Percentiles rank a stretch among this genome's conserved stretches.
Evolutionary conservation across 148 eudicot genomes (phyloP).

Genomic region (Vaccinium darrowii): DNA sequence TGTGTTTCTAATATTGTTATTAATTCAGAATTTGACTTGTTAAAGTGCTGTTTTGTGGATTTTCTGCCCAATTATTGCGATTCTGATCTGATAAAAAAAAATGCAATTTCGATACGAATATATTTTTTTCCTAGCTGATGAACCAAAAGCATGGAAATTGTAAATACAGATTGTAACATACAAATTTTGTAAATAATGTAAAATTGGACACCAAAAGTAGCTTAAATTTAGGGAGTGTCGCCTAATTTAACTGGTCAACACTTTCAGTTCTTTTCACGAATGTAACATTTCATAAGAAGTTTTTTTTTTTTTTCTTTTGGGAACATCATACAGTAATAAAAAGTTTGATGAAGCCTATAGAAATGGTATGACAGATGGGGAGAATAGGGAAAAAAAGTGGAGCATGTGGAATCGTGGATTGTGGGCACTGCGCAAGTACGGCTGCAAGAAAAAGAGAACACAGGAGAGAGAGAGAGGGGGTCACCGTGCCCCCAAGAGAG

Average conservation of each 20-base stretch:
- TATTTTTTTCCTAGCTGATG: too few relatives aligned
- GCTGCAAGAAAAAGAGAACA: not conserved
- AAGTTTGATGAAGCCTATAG: not conserved
- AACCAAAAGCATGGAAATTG: not conserved
- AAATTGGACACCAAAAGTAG: too few relatives aligned
- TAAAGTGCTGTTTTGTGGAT: not conserved
- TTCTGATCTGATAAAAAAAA: not conserved
- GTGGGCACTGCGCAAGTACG: not conserved
- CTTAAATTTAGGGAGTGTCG: too few relatives aligned
- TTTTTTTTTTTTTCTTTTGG: too few relatives aligned
- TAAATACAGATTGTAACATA: not conserved
- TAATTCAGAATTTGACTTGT: not conserved
- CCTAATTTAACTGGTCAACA: too few relatives aligned
- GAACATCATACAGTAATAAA: too few relatives aligned
- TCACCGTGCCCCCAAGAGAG: too few relatives aligned
- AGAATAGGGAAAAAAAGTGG: not conserved
- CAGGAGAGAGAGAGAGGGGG: not conserved
- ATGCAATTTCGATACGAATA: too few relatives aligned
- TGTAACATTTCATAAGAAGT: too few relatives aligned
- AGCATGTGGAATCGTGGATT: not conserved
- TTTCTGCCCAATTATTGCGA: not conserved
- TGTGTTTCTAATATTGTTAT: not conserved
- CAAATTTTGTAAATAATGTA: too few relatives aligned
- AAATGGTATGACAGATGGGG: not conserved
- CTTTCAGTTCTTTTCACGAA: too few relatives aligned